Conservation (phyloP, 2,329 filamentous ascomycete genomes). For the Zasmidium cellare region DNA sequence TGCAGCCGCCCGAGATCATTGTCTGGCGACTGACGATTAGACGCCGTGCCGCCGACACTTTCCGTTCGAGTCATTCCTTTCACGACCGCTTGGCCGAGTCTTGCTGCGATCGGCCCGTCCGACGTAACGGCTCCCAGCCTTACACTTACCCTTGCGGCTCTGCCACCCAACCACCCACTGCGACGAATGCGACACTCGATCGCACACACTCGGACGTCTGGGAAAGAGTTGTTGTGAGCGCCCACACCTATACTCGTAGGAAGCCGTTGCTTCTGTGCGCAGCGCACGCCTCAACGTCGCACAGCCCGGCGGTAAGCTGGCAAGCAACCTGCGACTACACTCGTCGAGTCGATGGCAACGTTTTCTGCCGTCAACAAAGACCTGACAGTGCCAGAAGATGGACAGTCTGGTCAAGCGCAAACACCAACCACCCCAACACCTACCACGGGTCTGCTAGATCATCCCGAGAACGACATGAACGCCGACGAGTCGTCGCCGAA, state of each 20-base stretch:
- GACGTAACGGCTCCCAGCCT: conserved; percentile 16
- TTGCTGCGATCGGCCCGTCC: conserved; percentile 9
- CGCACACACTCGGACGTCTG: neutral
- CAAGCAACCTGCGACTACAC: conserved; percentile 8
- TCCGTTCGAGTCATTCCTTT: conserved; percentile 23
- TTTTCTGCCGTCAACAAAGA: conserved; percentile 41
- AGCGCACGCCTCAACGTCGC: conserved; percentile 14
- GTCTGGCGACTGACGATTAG: conserved; percentile 15
- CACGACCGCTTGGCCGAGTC: conserved; percentile 15
- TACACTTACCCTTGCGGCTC: conserved; percentile 1
- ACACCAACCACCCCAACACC: conserved; percentile 58
- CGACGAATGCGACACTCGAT: neutral
- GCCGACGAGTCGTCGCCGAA: conserved; percentile 48
- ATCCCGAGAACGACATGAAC: conserved; percentile 35
- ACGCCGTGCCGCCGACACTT: conserved; percentile 11
- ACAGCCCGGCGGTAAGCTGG: conserved; percentile 20
- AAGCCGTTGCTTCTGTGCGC: neutral
- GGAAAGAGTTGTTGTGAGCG: neutral
- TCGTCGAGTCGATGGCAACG: conserved; percentile 26
- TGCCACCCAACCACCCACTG: neutral
- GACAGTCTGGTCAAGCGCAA: conserved; percentile 52
- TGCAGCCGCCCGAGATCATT: conserved; percentile 17
- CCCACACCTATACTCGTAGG: neutral
- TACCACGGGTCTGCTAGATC: conserved; percentile 42
- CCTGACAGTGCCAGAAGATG: conserved; percentile 38